Conservation (phyloP, 2,329 filamentous ascomycete species). For the Cordyceps fumosorosea region DNA sequence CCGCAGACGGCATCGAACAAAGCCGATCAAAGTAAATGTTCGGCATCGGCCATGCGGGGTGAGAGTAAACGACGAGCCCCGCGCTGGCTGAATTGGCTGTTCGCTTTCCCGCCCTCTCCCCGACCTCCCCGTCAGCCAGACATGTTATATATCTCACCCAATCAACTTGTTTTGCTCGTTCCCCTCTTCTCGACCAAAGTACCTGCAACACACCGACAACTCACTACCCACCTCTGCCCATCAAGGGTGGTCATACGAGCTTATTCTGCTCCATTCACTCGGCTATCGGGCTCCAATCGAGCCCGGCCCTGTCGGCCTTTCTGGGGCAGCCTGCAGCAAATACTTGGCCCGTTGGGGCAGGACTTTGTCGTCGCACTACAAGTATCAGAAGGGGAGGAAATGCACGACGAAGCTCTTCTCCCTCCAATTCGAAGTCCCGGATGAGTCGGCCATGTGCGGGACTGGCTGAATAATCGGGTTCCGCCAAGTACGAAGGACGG, state of each 20-base stretch:
- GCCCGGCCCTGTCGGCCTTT: neutral
- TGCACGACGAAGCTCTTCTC: neutral
- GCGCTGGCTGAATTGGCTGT: neutral
- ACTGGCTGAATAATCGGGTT: neutral
- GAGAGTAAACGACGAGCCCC: neutral
- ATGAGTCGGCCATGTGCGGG: neutral
- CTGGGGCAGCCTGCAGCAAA: conserved; percentile 5
- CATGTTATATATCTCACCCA: neutral
- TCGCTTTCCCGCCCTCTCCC: neutral
- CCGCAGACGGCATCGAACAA: neutral
- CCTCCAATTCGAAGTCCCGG: neutral
- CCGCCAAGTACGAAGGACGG: no score
- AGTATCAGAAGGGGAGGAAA: neutral
- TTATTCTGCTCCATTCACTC: conserved; percentile 9
- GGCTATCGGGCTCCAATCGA: conserved; percentile 9
- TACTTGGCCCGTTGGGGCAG: conserved; percentile 1
- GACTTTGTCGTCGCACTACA: neutral
- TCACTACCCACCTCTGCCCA: neutral
- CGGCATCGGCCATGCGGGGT: neutral
- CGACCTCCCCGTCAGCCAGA: neutral
- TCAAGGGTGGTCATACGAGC: conserved; percentile 8
- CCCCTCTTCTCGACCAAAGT: neutral
- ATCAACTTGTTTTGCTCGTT: neutral
- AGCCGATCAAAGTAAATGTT: neutral
- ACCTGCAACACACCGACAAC: neutral